A percentile compares a stretch with the other conserved stretches of the same genome.
These are phyloP conservation scores for Fragaria vesca DNA, from an alignment of 306 rosid species.

Conservation along the genomic window DNA sequence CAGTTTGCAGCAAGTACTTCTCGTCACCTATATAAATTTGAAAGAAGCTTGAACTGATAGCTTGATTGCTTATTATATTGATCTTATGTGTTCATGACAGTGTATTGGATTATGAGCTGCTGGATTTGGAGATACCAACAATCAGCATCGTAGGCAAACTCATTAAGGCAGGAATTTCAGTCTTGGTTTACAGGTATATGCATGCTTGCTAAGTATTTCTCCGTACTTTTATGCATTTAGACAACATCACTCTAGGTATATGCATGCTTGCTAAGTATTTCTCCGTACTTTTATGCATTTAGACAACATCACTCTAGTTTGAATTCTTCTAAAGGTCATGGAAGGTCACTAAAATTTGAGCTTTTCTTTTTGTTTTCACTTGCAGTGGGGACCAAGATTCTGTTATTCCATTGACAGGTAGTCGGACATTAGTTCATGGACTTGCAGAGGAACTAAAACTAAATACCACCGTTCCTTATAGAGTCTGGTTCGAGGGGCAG, in stretches of 20 bases:
- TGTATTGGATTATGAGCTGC: conserved; percentile 64
- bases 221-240: neutral
- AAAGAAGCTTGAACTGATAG: neutral
- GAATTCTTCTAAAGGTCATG: neutral
- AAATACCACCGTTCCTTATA: conserved; percentile 70
- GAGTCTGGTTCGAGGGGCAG: conserved; percentile 91
- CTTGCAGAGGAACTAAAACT: conserved; percentile 65
- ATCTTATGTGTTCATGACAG: conserved; percentile 35
- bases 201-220: neutral
- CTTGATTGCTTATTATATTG: neutral
- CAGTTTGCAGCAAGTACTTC: conserved; percentile 87
- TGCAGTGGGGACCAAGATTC: conserved; percentile 98
- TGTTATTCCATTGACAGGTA: conserved; percentile 90
- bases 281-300: neutral
- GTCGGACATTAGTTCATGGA: conserved; percentile 75
- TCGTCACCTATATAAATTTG: neutral
- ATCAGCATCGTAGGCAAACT: conserved; percentile 63
- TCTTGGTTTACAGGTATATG: conserved; percentile 80
- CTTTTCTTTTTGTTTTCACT: neutral
- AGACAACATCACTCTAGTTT: neutral
- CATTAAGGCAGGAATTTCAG: conserved; percentile 70
- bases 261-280: neutral
- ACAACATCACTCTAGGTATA: conserved; percentile 34
- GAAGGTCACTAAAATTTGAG: conserved; percentile 8
- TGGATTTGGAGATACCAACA: conserved; percentile 81